Base-by-base conservation (phyloP, 192 early-diverging fungal species). In the Globomyces pollinis-pini region DNA sequence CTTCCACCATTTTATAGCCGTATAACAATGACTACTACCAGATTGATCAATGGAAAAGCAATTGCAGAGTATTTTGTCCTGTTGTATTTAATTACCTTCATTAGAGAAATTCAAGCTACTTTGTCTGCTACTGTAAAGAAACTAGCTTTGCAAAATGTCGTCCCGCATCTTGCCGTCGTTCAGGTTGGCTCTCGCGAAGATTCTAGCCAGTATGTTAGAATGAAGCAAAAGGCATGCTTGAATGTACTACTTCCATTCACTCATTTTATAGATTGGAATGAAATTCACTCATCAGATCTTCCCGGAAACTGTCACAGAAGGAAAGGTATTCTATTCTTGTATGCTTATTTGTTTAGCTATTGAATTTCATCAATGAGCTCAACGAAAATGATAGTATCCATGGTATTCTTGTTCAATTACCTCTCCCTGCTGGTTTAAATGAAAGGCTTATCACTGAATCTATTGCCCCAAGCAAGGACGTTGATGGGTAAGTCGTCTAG, bases 391-490 rank as follows among this genome's bases (percentile, higher is more conserved):
- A 76, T 0, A 38, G 61, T 3, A 79, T 95, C n/a, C 94, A 97
- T 68, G 96, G 96, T 28, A 87, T 99, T 53, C 71, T 99, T 13
- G 91, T 97, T 49, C 96, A 99, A 70, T 75, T 99, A 60, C 96
- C 96, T 23, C 70, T 99, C 9, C 93, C 96, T 12, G 70, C 73
- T 1, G 88, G 90, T 61, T 79, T 99, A 38, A 84, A 87, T 62
- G 92, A 94, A 62, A 71, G 72, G 52, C 72, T 78, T 18, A 75
- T 96, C 32, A 92, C 88, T 36, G 91, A 95, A 59, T 76, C 90
- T 26, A 90, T 99, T 57, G 72, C 84, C 54, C 78, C 84, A 2
- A 67, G 78, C 50, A 99, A 97, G 67, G 96, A 99, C 68, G 93
- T 99, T n/a, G 96, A 99, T 66, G 96, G 96, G 76, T 88, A 16